A percentile compares a stretch with the other conserved stretches of the same genome.
These are phyloP conservation scores for Gossypium gossypioides DNA, from an alignment of 441 rosid genomes.

Conservation along the genomic window DNA sequence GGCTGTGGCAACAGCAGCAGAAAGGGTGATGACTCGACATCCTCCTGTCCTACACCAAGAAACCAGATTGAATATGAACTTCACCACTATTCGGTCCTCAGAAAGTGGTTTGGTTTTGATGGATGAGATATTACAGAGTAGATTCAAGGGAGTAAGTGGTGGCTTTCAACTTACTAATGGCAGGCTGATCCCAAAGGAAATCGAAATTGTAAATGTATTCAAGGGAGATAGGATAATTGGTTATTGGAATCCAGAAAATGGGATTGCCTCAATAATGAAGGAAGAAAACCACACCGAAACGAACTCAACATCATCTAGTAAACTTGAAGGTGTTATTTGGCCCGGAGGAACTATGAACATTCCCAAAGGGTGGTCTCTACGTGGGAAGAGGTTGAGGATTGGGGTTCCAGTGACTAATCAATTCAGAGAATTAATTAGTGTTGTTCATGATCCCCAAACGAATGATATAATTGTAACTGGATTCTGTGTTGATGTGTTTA, in stretches of 20 bases:
- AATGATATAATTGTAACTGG: conserved; percentile 18
- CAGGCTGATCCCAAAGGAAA: conserved; percentile 13
- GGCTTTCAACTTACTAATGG: conserved; percentile 20
- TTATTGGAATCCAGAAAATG: neutral
- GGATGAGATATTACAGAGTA: conserved; percentile 15
- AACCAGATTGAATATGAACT: neutral
- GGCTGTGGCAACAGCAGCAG: conserved; percentile 30
- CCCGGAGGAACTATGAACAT: neutral
- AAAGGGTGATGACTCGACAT: conserved; percentile 13
- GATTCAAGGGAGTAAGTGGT: conserved; percentile 30
- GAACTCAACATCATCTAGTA: neutral
- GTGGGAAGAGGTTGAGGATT: neutral
- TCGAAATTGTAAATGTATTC: conserved; percentile 32
- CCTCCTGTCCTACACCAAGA: neutral
- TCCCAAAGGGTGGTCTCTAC: conserved; percentile 5
- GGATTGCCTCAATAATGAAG: neutral
- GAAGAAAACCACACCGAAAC: neutral
- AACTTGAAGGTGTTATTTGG: neutral
- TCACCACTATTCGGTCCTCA: conserved; percentile 1
- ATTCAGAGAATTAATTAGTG: conserved; percentile 15
- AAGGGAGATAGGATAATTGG: conserved; percentile 4
- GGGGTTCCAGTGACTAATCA: neutral
- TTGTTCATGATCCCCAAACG: conserved; percentile 14
- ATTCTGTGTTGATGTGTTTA: conserved; percentile 31
- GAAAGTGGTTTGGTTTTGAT: conserved; percentile 14